Evolutionary conservation across 306 rosid species (phyloP).

Genomic region (Amphicarpaea edgeworthii): DNA sequence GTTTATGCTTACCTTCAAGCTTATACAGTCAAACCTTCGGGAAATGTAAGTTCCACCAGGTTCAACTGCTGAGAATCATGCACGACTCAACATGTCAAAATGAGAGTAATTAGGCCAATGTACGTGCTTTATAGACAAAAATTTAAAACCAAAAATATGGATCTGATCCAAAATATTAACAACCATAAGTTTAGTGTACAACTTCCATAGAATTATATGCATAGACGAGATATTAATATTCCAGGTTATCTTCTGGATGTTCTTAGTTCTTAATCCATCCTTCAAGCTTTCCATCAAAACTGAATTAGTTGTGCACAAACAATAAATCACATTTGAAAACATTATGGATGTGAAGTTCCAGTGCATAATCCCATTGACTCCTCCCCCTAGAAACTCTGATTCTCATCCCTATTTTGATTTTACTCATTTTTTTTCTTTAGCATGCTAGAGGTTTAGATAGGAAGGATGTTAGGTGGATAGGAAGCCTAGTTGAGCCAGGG

Average conservation of each 20-base stretch:
- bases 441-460: not conserved
- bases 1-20: slow-evolving; percentile 51
- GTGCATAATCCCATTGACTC: not conserved
- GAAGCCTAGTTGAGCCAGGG: not conserved
- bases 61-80: slow-evolving; percentile 52
- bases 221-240: slow-evolving; percentile 2
- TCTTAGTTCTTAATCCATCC: slow-evolving; percentile 11
- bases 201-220: slow-evolving; percentile 15
- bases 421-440: slow-evolving; percentile 5
- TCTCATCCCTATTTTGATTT: slow-evolving; percentile 10
- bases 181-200: slow-evolving; percentile 11
- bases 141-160: slow-evolving; percentile 20
- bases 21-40: slow-evolving; percentile 52
- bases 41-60: slow-evolving; percentile 61
- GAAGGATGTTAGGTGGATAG: not conserved
- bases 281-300: slow-evolving; percentile 6
- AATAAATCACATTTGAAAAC: slow-evolving; percentile 7
- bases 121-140: slow-evolving; percentile 8
- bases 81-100: slow-evolving; percentile 18
- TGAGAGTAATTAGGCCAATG: slow-evolving; percentile 22
- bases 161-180: slow-evolving; percentile 26
- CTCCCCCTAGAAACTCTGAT: slow-evolving; percentile 7
- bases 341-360: not conserved
- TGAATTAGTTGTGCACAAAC: slow-evolving; percentile 11
- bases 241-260: slow-evolving; percentile 15